Evolutionary conservation across 345 rosid genomes (phyloP).

Genomic region (Lepidium aucheri): DNA sequence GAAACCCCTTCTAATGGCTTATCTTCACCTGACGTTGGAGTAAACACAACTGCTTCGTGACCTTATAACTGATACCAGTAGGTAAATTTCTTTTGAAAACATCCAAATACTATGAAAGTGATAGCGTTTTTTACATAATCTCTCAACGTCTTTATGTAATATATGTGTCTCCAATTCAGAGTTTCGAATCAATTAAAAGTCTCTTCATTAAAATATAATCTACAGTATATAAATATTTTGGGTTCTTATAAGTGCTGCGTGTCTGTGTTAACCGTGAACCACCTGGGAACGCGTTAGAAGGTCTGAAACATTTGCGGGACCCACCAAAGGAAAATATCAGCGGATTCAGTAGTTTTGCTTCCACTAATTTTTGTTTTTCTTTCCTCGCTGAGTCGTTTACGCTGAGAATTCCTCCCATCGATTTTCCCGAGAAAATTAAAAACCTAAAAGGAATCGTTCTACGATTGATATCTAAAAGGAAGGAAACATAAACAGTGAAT

Average conservation of each 20-base stretch:
- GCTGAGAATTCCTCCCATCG: slow-evolving; percentile 9
- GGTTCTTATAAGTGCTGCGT: not conserved
- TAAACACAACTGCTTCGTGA: slow-evolving; percentile 21
- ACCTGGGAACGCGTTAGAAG: not conserved
- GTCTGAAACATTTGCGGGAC: not conserved
- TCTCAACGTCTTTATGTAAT: slow-evolving; percentile 15
- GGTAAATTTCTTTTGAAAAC: not conserved
- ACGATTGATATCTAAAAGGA: not conserved
- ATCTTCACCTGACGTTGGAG: slow-evolving; percentile 30
- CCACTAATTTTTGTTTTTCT: slow-evolving; percentile 10
- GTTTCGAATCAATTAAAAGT: not conserved
- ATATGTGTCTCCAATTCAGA: slow-evolving; percentile 12
- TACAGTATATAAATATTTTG: not conserved
- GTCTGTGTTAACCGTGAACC: not conserved
- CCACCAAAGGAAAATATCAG: slow-evolving; percentile 10
- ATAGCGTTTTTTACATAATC: not conserved
- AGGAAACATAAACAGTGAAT: not conserved
- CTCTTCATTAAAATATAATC: not conserved
- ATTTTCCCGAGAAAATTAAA: slow-evolving; percentile 14
- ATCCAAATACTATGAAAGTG: not conserved
- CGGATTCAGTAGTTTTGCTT: not conserved
- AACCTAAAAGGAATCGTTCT: not conserved
- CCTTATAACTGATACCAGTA: not conserved
- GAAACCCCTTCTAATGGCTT: slow-evolving; percentile 41
- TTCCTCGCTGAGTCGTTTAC: slow-evolving; percentile 18